phyloP scores from a whole-genome alignment of 2,329 filamentous ascomycete genomes.

The Talaromyces sp. region DNA sequence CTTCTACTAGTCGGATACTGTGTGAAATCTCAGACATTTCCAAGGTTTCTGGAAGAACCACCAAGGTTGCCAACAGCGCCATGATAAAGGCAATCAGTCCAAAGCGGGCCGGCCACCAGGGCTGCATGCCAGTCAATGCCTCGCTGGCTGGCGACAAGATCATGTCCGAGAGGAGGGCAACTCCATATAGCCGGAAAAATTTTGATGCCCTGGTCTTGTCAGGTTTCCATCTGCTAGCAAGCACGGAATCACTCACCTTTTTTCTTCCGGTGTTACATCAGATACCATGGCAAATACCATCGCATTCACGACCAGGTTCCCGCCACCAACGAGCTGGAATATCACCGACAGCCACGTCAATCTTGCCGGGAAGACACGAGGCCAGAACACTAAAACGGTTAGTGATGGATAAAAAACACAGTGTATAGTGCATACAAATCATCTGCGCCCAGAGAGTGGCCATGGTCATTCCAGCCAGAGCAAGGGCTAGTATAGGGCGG shows the following conservation, averaged over 20 bases:
- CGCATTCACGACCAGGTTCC: constrained; percentile 8
- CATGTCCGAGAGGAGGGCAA: constrained; percentile 11
- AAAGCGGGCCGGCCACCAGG: constrained; percentile 12
- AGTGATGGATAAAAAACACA: neutral
- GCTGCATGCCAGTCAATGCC: constrained; percentile 7
- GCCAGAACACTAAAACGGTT: constrained; percentile 8
- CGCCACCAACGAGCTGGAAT: constrained; percentile 9
- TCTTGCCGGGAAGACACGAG: constrained; percentile 9
- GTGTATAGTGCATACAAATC: constrained; percentile 1
- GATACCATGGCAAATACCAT: constrained; percentile 12
- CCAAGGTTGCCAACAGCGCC: constrained; percentile 3
- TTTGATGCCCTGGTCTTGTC: constrained; percentile 6
- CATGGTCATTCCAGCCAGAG: constrained; percentile 9
- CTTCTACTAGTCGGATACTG: neutral
- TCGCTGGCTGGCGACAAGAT: constrained; percentile 8
- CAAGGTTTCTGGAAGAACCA: constrained; percentile 11
- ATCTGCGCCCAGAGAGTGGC: constrained; percentile 9
- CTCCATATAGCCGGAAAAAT: constrained; percentile 12
- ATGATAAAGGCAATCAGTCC: constrained; percentile 11
- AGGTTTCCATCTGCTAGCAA: neutral
- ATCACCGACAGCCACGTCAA: constrained; percentile 12
- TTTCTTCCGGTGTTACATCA: constrained; percentile 12
- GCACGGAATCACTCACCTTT: constrained; percentile 1
- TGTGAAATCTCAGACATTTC: neutral
- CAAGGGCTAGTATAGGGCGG: constrained; percentile 5